phyloP scores from a whole-genome alignment of 306 rosid genomes.

The Aeschynomene evenia region DNA sequence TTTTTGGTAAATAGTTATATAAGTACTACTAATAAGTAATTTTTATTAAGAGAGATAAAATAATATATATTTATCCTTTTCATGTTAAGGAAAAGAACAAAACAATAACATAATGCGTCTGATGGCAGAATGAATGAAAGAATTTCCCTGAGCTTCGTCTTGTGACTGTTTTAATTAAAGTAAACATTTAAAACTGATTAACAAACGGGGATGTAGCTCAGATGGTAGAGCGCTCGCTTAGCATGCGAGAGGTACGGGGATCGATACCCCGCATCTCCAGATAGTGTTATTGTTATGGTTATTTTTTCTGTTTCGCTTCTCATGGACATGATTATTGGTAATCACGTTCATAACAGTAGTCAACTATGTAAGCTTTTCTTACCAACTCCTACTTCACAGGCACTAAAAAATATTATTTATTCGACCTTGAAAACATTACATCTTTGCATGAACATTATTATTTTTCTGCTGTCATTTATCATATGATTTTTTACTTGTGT shows the following conservation, averaged over 20 bases:
- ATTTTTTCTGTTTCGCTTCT: no score
- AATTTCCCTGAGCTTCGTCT: background rate
- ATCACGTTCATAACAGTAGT: slow-evolving; percentile 20
- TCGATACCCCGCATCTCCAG: slow-evolving; percentile 94
- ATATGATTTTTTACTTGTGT: background rate
- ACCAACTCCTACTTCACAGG: background rate
- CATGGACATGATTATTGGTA: no score
- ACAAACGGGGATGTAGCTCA: slow-evolving; percentile 85
- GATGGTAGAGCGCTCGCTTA: slow-evolving; percentile 99
- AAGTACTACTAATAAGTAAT: no score
- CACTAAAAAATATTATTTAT: background rate
- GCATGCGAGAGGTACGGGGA: slow-evolving; percentile 97
- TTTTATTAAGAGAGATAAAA: no score
- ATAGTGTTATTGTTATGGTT: no score
- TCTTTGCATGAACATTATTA: background rate
- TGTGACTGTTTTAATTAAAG: no score
- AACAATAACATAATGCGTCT: no score
- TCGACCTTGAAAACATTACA: background rate
- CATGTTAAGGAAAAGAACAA: no score
- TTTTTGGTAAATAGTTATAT: no score
- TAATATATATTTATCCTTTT: no score
- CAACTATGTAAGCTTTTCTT: background rate
- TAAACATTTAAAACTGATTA: no score
- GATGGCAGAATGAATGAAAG: no score
- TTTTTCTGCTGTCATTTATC: background rate